Percentiles rank a stretch among this genome's conserved stretches.
Conservation (phyloP, 768 basidiomycete species). For the Termitomyces sp. region DNA sequence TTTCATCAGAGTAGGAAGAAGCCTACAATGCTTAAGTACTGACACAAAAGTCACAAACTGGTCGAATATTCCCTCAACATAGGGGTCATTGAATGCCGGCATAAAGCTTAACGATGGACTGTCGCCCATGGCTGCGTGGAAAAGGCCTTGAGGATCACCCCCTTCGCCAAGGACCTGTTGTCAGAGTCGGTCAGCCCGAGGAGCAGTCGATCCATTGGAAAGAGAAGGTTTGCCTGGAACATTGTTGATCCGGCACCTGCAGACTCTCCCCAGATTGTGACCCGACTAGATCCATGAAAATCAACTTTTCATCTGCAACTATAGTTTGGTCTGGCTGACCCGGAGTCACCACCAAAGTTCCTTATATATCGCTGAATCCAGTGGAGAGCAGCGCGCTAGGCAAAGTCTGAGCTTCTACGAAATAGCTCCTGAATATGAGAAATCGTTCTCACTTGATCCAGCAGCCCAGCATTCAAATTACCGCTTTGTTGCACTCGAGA, state of each 20-base stretch:
- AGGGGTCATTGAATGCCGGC: constrained; percentile 27
- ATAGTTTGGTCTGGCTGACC: constrained; percentile 13
- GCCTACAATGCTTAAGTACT: constrained; percentile 5
- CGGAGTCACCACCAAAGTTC: constrained; percentile 32
- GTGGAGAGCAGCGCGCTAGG: constrained; percentile 27
- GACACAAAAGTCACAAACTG: constrained; percentile 33
- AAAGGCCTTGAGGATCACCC: constrained; percentile 32
- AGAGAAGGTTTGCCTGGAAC: constrained; percentile 27
- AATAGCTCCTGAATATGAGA: neutral
- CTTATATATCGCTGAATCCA: constrained; percentile 34
- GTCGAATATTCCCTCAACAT: constrained; percentile 28
- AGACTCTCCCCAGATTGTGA: constrained; percentile 39
- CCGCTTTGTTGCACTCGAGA: constrained; percentile 27
- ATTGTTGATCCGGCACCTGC: constrained; percentile 38
- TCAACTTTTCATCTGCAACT: neutral
- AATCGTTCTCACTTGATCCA: constrained; percentile 29
- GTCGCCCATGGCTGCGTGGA: constrained; percentile 38
- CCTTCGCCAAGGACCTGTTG: constrained; percentile 32
- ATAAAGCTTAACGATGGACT: constrained; percentile 36
- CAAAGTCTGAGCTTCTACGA: neutral
- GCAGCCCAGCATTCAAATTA: constrained; percentile 30
- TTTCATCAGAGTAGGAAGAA: neutral
- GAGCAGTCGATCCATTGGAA: neutral
- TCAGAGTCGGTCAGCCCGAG: neutral
- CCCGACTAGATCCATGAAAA: constrained; percentile 21